These are phyloP conservation scores for Trametes meyenii DNA, from an alignment of 768 basidiomycete species.

Conservation along the genomic window DNA sequence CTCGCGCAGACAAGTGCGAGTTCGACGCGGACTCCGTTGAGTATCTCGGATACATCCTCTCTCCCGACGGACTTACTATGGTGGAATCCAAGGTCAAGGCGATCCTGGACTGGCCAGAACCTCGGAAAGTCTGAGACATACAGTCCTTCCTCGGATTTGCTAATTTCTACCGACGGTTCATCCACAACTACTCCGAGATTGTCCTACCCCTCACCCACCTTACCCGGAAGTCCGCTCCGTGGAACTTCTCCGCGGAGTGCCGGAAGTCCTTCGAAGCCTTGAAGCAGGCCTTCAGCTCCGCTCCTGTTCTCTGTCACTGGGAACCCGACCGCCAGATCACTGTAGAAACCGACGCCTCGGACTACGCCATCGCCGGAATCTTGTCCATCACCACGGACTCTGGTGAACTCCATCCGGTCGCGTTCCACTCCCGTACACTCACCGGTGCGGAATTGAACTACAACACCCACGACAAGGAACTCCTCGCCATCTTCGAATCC, in stretches of 20 bases:
- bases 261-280: conserved; percentile 34
- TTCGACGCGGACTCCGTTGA: conserved; percentile 43
- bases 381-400: conserved; percentile 20
- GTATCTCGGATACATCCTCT: conserved; percentile 46
- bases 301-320: conserved; percentile 29
- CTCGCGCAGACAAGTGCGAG: conserved; percentile 37
- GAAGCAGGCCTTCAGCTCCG: conserved; percentile 27
- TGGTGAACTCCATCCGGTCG: conserved; percentile 35
- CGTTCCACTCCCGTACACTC: conserved; percentile 35
- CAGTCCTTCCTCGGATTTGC: conserved; percentile 37
- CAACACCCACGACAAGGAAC: conserved; percentile 52
- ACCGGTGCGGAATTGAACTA: conserved; percentile 46
- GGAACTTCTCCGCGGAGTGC: conserved; percentile 22
- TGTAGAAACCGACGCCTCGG: conserved; percentile 30
- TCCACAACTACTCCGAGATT: conserved; percentile 38
- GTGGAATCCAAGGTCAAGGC: conserved; percentile 42
- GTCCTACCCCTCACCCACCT: conserved; percentile 35
- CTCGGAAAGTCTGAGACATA: conserved; percentile 32
- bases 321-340: conserved; percentile 18
- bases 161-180: conserved; percentile 39
- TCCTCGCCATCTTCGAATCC: conserved; percentile 46
- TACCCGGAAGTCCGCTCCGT: conserved; percentile 32
- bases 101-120: conserved; percentile 35
- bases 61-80: conserved; percentile 39
- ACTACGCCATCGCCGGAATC: conserved; percentile 27